Base-by-base conservation (phyloP, 371 early-diverging fungal genomes). In the Coemansia sp. region DNA sequence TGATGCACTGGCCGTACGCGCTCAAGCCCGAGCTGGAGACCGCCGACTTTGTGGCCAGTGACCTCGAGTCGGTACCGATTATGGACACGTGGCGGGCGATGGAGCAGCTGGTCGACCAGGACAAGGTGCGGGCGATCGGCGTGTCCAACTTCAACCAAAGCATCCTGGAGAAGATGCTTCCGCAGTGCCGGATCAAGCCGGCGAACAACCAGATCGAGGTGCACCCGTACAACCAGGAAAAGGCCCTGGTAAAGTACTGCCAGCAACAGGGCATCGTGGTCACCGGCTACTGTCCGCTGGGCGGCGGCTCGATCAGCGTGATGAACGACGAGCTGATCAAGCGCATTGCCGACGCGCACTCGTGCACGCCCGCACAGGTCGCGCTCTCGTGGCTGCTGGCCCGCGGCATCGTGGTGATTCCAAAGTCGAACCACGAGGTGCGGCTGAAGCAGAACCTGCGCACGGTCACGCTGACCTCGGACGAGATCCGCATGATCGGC, bases 151-250 rank as follows among this genome's bases (percentile, higher is more conserved):
- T 84, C 48, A 72, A 83, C 52, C 77, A 79, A 26, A 65, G 82
- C 30, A 85, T 90, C 74, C 74, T 94, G 3, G 83, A 87, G 60
- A 84, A 87, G 42, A 68, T 96, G 42, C 62, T 90, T 7, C 68
- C 82, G 31, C 59, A 82, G 41, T 87, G 88, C 64, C 85, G 85
- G 55, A 85, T 93, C 31, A 81, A 83, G 52, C 96, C 96, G 39
- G 90, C 88, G 30, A 89, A 90, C 5, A 88, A 90, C 71, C 95
- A 97, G 79, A 78, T 89, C 58, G 96, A 97, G 80, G 67, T 95
- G 11, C 93, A 96, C 68, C 96, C 96, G 47, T 93, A 92, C 81
- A 80, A 91, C 52, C 88, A 88, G 5, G 91, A 91, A 68, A 64
- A 69, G 39, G 88, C 90, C 32, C 80, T 93, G 10, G 63, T 91